Base-by-base conservation (phyloP, 371 early-diverging fungal genomes). In the Mortierella sp. region DNA sequence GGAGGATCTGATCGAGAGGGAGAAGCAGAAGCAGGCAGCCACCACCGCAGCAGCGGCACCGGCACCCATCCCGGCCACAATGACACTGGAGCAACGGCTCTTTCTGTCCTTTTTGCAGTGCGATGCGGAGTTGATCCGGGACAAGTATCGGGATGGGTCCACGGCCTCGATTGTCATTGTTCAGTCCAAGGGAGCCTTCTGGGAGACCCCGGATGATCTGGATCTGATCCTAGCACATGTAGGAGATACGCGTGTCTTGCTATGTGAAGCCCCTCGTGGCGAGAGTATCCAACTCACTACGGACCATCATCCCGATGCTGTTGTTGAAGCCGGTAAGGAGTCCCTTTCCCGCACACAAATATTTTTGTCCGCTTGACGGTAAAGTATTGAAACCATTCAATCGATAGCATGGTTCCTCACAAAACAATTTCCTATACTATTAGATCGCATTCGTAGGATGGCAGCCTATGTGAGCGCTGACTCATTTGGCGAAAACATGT, bases 401-500 rank as follows among this genome's bases (percentile, higher is more conserved):
- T 28, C 16, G 16, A 4, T 59, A 19, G 19, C 19, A 19, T 61
- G 5, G 13, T 10, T 8, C 61, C 9, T 34, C 43, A 40, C 43
- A 40, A 40, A 40, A 37, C 53, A 40, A 3, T 61, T 34, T 26
- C 11, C 10, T 31, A 21, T 51, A 11, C 19, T 43, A 8, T 14
- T 64, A 84, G 92, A 91, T 14, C 85, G 94, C 37, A 82, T 93
- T 48, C 88, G 91, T 48, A 92, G 90, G 57, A 91, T 91, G 82
- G 93, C 93, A 6, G 93, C 93, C 3, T 93, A 91, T 80, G 88
- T 93, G 1, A 93, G 89, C 1, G 91, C 92, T 1, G 95, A 95
- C 82, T 95, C 95, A 5, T 95, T 93, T 90, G 95, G 95, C 48
- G 94, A 95, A 80, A 95, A 95, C 75, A 84, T 85, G 48, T 92